Conservation (phyloP, 257 asterid genomes). For the Solanum lignicaule region DNA sequence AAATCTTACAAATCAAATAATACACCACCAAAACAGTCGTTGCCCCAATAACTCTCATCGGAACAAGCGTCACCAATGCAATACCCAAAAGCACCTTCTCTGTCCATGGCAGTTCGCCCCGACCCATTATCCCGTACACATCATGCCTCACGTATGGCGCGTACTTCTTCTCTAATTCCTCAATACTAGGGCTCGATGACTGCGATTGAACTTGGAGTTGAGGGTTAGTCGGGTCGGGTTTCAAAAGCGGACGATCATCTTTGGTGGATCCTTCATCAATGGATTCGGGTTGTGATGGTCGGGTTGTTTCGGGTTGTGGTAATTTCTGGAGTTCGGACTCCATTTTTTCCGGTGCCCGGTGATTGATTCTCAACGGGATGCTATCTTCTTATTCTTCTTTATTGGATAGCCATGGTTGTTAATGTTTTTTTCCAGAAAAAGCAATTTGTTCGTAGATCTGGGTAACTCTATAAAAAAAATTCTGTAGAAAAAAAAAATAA, state of each 20-base stretch:
- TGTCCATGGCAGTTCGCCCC: constrained; percentile 46
- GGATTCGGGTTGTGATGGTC: constrained; percentile 15
- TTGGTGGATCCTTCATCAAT: constrained; percentile 9
- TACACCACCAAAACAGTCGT: constrained; percentile 40
- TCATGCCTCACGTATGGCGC: constrained; percentile 69
- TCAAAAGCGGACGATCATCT: constrained; percentile 66
- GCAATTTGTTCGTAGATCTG: neutral
- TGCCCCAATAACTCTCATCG: constrained; percentile 50
- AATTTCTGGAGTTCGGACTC: constrained; percentile 2
- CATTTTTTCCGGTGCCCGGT: neutral
- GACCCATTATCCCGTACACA: constrained; percentile 74
- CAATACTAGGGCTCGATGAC: constrained; percentile 21
- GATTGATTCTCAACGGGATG: neutral
- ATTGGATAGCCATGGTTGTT: neutral
- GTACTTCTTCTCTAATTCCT: constrained; percentile 63
- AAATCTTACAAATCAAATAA: constrained; percentile 66
- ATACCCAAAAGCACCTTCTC: constrained; percentile 53
- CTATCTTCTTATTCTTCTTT: neutral
- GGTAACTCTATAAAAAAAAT: neutral
- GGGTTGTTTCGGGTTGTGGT: constrained; percentile 3
- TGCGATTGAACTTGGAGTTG: constrained; percentile 6
- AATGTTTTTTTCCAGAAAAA: neutral
- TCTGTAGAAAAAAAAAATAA: too few relatives aligned
- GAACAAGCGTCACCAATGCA: constrained; percentile 49
- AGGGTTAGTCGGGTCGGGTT: constrained; percentile 21